phyloP scores from a whole-genome alignment of 78 protist species.

The Planoprotostelium fungivorum region DNA sequence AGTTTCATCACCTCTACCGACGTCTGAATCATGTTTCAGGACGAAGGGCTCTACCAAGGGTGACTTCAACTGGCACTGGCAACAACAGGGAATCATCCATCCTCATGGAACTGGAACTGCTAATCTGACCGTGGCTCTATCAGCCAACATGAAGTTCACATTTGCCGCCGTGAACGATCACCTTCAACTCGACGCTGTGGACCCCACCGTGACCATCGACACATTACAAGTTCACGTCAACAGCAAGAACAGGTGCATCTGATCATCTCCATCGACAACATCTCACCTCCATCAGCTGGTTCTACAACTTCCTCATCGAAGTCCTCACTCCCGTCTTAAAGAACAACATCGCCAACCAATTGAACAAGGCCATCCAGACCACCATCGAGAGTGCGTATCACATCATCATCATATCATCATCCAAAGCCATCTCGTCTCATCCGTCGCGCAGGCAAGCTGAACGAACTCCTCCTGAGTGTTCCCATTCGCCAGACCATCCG shows the following conservation, averaged over 20 bases:
- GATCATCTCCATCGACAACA: not conserved
- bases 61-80: not conserved
- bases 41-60: not conserved
- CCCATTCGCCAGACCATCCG: not conserved
- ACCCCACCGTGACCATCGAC: not conserved
- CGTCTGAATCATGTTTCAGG: not conserved
- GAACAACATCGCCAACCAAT: not conserved
- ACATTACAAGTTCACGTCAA: not conserved
- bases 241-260: not conserved
- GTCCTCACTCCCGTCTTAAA: not conserved
- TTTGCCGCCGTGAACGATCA: not conserved
- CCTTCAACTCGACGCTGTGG: not conserved
- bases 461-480: not conserved
- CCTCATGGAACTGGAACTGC: not conserved
- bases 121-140: not conserved
- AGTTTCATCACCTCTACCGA: not conserved
- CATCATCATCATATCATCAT: not conserved
- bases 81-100: not conserved
- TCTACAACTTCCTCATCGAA: not conserved
- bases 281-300: not conserved
- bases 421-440: not conserved
- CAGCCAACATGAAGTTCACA: not conserved
- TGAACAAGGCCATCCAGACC: not conserved
- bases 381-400: not conserved
- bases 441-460: not conserved